These are phyloP conservation scores for Suillus ampliporus DNA, from an alignment of 768 basidiomycete genomes.

Conservation along the genomic window DNA sequence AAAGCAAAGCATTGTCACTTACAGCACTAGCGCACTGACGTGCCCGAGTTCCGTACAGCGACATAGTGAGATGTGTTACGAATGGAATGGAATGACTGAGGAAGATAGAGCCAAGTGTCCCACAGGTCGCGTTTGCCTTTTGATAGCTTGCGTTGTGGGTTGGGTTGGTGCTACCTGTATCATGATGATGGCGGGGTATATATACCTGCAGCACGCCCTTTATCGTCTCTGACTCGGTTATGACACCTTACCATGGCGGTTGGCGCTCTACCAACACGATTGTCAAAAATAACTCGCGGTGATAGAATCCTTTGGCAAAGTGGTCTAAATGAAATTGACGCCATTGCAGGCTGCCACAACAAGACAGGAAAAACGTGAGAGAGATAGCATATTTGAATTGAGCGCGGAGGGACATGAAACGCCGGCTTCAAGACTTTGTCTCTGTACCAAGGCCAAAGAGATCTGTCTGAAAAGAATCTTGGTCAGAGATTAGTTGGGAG, in stretches of 20 bases:
- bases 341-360: background rate
- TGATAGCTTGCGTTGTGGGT: background rate
- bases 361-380: background rate
- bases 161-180: background rate
- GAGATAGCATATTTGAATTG: background rate
- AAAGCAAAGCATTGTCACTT: background rate
- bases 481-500: background rate
- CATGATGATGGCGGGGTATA: background rate
- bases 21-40: background rate
- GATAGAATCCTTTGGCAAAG: background rate
- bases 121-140: background rate
- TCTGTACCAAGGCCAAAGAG: background rate
- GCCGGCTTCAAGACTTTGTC: background rate
- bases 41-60: background rate
- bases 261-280: background rate
- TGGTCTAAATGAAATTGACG: background rate
- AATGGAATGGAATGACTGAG: background rate
- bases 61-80: background rate
- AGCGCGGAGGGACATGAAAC: background rate
- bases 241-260: slow-evolving; percentile 5
- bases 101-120: background rate
- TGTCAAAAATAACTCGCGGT: background rate
- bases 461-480: background rate
- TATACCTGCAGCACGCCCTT: background rate
- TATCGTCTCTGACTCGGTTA: background rate